Evolutionary conservation across 1,284 basidiomycete species (phyloP).

Genomic region (Inonotus hispidus): DNA sequence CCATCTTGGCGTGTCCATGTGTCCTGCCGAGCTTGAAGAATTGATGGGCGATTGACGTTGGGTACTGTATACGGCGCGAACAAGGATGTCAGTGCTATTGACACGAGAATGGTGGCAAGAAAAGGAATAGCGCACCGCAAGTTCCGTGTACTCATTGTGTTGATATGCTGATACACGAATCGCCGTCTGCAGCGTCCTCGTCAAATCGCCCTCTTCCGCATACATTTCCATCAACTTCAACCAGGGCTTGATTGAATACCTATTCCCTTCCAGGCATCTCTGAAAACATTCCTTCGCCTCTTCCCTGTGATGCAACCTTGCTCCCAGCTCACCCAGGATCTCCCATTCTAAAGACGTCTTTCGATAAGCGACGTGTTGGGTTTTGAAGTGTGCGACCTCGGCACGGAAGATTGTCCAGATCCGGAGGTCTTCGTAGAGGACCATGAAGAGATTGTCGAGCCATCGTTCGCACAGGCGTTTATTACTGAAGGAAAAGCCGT

Average conservation of each 20-base stretch:
- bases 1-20: conserved; percentile 94
- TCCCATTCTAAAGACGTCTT: conserved; percentile 99
- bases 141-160: conserved; percentile 77
- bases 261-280: conserved; percentile 81
- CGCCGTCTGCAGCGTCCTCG: conserved; percentile 84
- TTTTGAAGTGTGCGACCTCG: conserved; percentile 98
- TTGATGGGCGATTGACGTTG: conserved; percentile 83
- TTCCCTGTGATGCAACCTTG: conserved; percentile 92
- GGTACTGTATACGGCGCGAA: conserved; percentile 55
- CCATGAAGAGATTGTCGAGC: conserved; percentile 99
- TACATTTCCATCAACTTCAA: conserved; percentile 91
- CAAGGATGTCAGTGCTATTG: not conserved
- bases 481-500: conserved; percentile 89
- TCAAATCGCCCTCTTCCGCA: conserved; percentile 89
- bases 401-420: conserved; percentile 99
- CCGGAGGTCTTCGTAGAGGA: conserved; percentile 96
- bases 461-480: conserved; percentile 97
- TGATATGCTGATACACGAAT: conserved; percentile 93
- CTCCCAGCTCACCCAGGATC: conserved; percentile 91
- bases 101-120: not conserved
- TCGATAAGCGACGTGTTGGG: conserved; percentile 92
- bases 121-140: conserved; percentile 50
- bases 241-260: conserved; percentile 92
- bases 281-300: conserved; percentile 98
- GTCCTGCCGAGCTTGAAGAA: conserved; percentile 91